Percentiles rank a stretch among this genome's conserved stretches.
phyloP scores from a whole-genome alignment of 2,329 filamentous ascomycete species.

The Tolypocladium ovalisporum region DNA sequence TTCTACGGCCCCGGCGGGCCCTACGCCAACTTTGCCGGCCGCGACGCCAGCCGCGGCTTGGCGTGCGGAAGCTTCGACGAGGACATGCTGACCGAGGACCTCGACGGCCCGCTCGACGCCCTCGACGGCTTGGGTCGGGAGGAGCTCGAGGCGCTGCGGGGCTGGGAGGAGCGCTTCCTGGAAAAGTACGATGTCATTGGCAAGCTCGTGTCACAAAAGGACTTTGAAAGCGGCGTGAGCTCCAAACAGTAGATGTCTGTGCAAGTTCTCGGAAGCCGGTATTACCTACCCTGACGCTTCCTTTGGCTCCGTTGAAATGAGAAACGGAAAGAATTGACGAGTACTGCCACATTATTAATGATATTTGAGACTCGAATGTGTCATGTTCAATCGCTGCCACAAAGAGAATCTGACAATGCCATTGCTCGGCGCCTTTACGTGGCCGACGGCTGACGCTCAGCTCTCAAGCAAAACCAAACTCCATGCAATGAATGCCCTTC shows the following conservation, averaged over 20 bases:
- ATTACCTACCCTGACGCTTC: neutral
- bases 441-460: neutral
- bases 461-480: conserved; percentile 14
- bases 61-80: conserved; percentile 89
- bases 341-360: too few relatives aligned
- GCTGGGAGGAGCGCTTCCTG: conserved; percentile 88
- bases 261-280: too few relatives aligned
- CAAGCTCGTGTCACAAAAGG: conserved; percentile 53
- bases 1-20: conserved; percentile 95
- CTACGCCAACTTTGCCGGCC: conserved; percentile 91
- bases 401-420: neutral
- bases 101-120: conserved; percentile 72
- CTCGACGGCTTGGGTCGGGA: conserved; percentile 61
- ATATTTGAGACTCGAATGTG: neutral
- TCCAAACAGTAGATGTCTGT: too few relatives aligned
- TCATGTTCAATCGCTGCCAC: neutral
- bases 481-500: conserved; percentile 19
- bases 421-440: neutral
- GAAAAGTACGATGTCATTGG: conserved; percentile 97
- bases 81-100: conserved; percentile 86
- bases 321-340: too few relatives aligned
- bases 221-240: conserved; percentile 15
- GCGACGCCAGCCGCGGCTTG: conserved; percentile 80
- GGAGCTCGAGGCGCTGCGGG: conserved; percentile 71
- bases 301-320: too few relatives aligned